Base-by-base conservation (phyloP, 768 basidiomycete genomes). In the Mycena epipterygia region DNA sequence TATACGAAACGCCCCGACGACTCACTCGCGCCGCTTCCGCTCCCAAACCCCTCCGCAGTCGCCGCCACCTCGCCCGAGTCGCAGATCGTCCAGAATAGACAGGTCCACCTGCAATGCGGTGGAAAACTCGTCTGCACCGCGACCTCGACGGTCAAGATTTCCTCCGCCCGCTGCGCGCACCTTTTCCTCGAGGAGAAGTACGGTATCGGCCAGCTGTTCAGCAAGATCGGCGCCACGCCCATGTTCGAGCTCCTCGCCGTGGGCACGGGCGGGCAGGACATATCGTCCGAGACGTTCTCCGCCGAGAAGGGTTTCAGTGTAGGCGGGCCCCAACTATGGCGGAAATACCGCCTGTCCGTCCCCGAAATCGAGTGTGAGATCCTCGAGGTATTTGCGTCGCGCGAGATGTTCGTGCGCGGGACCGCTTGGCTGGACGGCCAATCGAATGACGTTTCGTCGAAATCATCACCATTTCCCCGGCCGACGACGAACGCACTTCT, bases 171-270 rank as follows among this genome's bases (percentile, higher is more conserved):
- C 30, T 84, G 85, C 71, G 92, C 90, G n/a, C 84, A 84, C 60
- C 86, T 92, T 53, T 89, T 93, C 79, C 84, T 93, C 21, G 89
- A 89, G 59, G 89, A 91, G 68, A 89, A 88, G 67, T 91, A 86
- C 67, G 89, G 89, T 29, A 89, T 92, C 35, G 92, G 92, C 0
- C 92, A 93, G 77, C 88, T 90, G 67, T 91, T 93, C 78, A 81
- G 87, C 27, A 85, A 87, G 29, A 77, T 92, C 49, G 83, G 83
- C 44, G 83, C 82, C 37, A 81, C 83, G 3, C 91, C 92, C 0
- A 82, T 83, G 27, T 93, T 93, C 73, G 85, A 87, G 65, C 86
- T 93, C 3, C 76, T 89, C 37, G 79, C 79, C 21, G 90, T 90
- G n/a, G 89, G 88, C 6, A 65, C 86, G 23, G 84, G 85, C 11